phyloP scores from a whole-genome alignment of 305 asterid genomes.

The Fraxinus albicans region DNA sequence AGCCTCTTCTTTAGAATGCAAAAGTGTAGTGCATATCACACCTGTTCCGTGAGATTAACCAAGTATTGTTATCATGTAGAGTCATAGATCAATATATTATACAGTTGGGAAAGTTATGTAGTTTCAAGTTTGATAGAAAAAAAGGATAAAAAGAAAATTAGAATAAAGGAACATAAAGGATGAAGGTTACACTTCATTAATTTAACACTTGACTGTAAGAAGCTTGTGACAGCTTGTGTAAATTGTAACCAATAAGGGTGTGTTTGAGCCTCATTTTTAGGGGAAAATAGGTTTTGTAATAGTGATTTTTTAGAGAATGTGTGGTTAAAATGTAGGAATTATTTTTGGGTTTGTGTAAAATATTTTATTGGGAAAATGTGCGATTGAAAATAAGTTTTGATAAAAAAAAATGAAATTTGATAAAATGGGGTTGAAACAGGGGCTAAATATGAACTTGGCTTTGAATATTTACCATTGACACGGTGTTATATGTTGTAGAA shows the following conservation, averaged over 20 bases:
- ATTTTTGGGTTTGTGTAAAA: neutral
- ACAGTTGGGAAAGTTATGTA: neutral
- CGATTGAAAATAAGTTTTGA: neutral
- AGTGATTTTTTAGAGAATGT: neutral
- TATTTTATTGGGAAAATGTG: neutral
- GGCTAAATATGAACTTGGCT: neutral
- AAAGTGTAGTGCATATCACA: neutral
- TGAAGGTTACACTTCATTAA: neutral
- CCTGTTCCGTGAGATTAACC: neutral
- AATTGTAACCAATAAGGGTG: neutral
- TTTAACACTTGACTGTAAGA: neutral
- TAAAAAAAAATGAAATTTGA: neutral
- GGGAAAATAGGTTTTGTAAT: neutral
- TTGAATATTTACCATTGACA: neutral
- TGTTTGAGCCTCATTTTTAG: neutral
- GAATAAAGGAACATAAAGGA: neutral
- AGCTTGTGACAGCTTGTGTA: neutral
- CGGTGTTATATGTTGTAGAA: neutral
- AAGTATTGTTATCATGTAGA: neutral
- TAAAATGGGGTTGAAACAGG: neutral
- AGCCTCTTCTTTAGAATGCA: neutral
- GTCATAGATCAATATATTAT: neutral
- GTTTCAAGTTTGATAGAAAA: neutral
- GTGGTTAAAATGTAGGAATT: neutral
- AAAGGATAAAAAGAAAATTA: neutral